Percentiles rank a stretch among this genome's conserved stretches.
Conservation (phyloP, 352 stramenopile species). For the Phytophthora colocasiae region DNA sequence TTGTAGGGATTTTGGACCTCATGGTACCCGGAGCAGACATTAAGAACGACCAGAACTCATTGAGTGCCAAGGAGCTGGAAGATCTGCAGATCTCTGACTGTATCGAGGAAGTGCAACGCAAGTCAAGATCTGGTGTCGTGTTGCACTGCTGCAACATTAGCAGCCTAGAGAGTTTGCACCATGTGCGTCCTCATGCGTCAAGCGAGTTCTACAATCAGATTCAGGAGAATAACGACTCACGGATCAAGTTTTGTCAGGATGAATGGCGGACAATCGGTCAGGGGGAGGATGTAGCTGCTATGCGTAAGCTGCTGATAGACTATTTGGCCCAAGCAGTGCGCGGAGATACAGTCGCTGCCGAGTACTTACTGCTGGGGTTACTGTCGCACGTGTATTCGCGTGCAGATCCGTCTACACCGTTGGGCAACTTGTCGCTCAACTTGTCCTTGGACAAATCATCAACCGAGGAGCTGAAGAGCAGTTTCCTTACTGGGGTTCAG, state of each 20-base stretch:
- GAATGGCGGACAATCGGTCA: slow-evolving; percentile 45
- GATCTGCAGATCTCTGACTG: slow-evolving; percentile 74
- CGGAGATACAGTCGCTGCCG: slow-evolving; percentile 62
- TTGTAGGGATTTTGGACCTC: slow-evolving; percentile 77
- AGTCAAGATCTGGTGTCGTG: slow-evolving; percentile 55
- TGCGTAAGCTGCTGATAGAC: slow-evolving; percentile 51
- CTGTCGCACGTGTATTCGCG: slow-evolving; percentile 79
- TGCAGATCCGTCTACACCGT: slow-evolving; percentile 61
- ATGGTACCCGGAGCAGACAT: slow-evolving; percentile 44
- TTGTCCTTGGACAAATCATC: slow-evolving; percentile 43
- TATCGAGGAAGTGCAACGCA: slow-evolving; percentile 64
- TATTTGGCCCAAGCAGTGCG: slow-evolving; percentile 50
- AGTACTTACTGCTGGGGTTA: slow-evolving; percentile 77
- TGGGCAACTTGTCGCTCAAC: slow-evolving; percentile 83
- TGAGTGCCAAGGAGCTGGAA: slow-evolving; percentile 46
- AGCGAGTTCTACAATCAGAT: slow-evolving; percentile 40
- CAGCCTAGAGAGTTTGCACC: slow-evolving; percentile 45
- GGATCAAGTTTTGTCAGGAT: slow-evolving; percentile 40
- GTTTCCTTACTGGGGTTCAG: slow-evolving; percentile 35
- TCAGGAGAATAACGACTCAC: slow-evolving; percentile 42
- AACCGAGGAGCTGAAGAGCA: slow-evolving; percentile 25
- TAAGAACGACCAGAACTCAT: slow-evolving; percentile 24
- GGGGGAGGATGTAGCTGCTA: slow-evolving; percentile 11
- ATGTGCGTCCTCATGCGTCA: slow-evolving; percentile 59
- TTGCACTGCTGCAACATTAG: slow-evolving; percentile 71